Evolutionary conservation across 768 basidiomycete species (phyloP).

Genomic region (Ephemerocybe angulata): DNA sequence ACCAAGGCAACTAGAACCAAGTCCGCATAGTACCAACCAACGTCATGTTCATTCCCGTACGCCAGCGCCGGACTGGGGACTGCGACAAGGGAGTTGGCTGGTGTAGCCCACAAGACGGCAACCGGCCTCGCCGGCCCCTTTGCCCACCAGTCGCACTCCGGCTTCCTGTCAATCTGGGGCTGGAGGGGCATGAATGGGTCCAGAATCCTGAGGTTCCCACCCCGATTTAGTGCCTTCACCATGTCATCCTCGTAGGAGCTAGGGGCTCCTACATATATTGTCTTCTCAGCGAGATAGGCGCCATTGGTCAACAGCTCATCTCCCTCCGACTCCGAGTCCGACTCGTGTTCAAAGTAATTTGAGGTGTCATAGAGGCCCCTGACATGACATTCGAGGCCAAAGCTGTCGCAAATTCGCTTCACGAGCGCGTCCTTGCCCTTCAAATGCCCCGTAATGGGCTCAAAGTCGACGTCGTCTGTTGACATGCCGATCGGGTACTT

Average conservation of each 20-base stretch:
- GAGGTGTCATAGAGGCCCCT: conserved; percentile 11
- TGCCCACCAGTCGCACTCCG: neutral
- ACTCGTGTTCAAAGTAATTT: neutral
- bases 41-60: neutral
- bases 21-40: neutral
- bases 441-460: neutral
- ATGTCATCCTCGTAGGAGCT: neutral
- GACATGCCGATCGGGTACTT: conserved; percentile 26
- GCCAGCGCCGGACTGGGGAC: neutral
- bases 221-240: neutral
- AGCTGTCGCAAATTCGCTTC: conserved; percentile 1
- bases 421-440: conserved; percentile 13
- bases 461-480: conserved; percentile 4
- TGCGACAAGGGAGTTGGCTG: neutral
- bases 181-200: neutral
- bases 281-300: neutral
- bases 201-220: neutral
- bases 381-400: neutral
- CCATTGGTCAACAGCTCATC: neutral
- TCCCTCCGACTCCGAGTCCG: neutral
- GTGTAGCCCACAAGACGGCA: neutral
- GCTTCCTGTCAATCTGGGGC: neutral
- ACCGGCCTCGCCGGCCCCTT: neutral
- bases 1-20: neutral
- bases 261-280: neutral